Evolutionary conservation across 2,329 filamentous ascomycete species (phyloP).

Genomic region (Fusarium haematococcum): DNA sequence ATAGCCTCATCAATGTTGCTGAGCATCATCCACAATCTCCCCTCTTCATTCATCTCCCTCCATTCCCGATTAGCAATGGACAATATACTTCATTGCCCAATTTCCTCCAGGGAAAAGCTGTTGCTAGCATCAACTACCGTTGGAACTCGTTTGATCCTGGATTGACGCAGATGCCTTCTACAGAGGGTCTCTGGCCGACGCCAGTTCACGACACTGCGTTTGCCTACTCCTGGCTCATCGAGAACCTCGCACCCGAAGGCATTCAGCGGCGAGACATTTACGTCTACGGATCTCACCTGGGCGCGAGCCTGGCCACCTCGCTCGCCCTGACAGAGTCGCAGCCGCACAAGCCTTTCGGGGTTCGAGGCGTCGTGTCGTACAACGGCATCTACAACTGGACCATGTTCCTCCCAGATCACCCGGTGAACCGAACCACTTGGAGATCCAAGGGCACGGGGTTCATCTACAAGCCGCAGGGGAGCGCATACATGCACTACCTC

Average conservation of each 20-base stretch:
- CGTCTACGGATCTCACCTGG: slow-evolving; percentile 69
- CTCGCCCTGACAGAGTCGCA: slow-evolving; percentile 68
- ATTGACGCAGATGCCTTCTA: slow-evolving; percentile 42
- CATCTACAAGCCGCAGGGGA: slow-evolving; percentile 35
- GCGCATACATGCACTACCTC: slow-evolving; percentile 53
- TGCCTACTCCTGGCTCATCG: slow-evolving; percentile 65
- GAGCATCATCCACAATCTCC: slow-evolving; percentile 54
- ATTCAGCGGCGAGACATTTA: slow-evolving; percentile 52
- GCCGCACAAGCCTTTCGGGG: slow-evolving; percentile 55
- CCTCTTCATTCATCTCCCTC: slow-evolving; percentile 68
- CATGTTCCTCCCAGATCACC: slow-evolving; percentile 67
- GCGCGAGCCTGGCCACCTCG: slow-evolving; percentile 67
- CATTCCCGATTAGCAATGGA: slow-evolving; percentile 52
- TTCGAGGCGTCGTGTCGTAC: slow-evolving; percentile 66
- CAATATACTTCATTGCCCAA: slow-evolving; percentile 50
- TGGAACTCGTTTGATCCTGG: slow-evolving; percentile 55
- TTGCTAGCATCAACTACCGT: slow-evolving; percentile 70
- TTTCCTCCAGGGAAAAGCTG: slow-evolving; percentile 58
- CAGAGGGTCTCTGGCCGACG: slow-evolving; percentile 59
- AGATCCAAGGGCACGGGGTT: slow-evolving; percentile 27
- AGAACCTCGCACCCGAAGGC: slow-evolving; percentile 55
- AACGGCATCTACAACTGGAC: slow-evolving; percentile 76
- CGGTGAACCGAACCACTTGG: slow-evolving; percentile 51
- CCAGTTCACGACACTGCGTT: slow-evolving; percentile 68
- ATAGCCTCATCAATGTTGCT: slow-evolving; percentile 62